Percentiles rank a stretch among this genome's conserved stretches.
Evolutionary conservation across 2,329 filamentous ascomycete genomes (phyloP).

Genomic region (Ophidiomyces ophidiicola): DNA sequence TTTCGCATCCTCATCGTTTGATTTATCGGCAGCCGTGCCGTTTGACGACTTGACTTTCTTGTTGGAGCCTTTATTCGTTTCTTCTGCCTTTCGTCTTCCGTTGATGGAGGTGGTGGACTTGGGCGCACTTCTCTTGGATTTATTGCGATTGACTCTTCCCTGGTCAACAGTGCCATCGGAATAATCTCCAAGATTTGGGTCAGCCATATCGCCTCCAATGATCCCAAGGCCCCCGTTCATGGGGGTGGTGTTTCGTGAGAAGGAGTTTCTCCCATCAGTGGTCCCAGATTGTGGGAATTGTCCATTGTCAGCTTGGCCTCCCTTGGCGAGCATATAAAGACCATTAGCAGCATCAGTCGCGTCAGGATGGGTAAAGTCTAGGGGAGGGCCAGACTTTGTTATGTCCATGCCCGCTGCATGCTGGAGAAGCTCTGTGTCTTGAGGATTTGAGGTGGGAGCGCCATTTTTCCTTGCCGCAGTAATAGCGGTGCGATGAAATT

Average conservation of each 20-base stretch:
- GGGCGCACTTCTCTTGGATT: conserved; percentile 52
- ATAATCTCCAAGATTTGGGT: conserved; percentile 42
- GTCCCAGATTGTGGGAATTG: conserved; percentile 36
- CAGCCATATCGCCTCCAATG: conserved; percentile 42
- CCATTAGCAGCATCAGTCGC: conserved; percentile 90
- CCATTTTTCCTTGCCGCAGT: conserved; percentile 55
- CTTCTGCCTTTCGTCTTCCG: conserved; percentile 67
- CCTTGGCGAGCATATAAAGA: conserved; percentile 71
- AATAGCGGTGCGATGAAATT: conserved; percentile 89
- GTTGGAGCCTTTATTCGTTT: conserved; percentile 54
- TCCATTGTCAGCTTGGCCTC: conserved; percentile 46
- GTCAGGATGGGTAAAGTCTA: conserved; percentile 75
- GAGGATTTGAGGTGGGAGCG: conserved; percentile 33
- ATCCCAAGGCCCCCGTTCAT: conserved; percentile 25
- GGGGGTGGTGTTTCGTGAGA: conserved; percentile 30
- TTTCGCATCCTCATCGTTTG: conserved; percentile 61
- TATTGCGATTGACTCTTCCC: conserved; percentile 52
- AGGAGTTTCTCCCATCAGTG: conserved; percentile 1
- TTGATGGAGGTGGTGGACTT: conserved; percentile 42
- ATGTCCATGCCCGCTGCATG: conserved; percentile 36
- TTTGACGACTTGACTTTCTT: conserved; percentile 61
- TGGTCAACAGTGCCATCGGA: conserved; percentile 63
- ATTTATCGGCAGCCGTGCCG: conserved; percentile 35
- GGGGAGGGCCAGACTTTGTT: conserved; percentile 36
- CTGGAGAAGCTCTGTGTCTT: conserved; percentile 26